These are phyloP conservation scores for Tremella fuciformis DNA, from an alignment of 768 basidiomycete genomes.

Conservation along the genomic window DNA sequence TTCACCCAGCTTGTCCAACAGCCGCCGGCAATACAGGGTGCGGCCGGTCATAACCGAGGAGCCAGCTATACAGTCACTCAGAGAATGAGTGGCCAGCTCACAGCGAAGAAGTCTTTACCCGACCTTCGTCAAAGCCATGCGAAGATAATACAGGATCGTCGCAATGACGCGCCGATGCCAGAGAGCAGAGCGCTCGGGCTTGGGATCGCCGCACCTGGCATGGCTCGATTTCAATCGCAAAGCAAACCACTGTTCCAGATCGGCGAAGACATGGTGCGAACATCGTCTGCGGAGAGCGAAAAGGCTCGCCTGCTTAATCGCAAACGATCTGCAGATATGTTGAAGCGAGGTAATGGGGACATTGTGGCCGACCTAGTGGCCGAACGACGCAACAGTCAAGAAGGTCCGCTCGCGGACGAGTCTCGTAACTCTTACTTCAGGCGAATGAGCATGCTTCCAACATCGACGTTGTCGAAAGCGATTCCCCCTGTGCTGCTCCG, in stretches of 20 bases:
- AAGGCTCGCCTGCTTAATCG: constrained; percentile 12
- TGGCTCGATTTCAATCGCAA: constrained; percentile 18
- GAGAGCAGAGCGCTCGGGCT: constrained; percentile 29
- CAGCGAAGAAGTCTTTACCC: constrained; percentile 76
- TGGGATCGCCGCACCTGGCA: constrained; percentile 28
- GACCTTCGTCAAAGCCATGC: constrained; percentile 64
- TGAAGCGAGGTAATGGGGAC: constrained; percentile 10
- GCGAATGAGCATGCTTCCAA: constrained; percentile 74
- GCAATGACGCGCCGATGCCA: constrained; percentile 21
- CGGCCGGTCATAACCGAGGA: constrained; percentile 37
- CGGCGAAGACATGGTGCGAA: constrained; percentile 1
- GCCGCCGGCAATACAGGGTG: constrained; percentile 16
- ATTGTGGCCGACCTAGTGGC: not conserved
- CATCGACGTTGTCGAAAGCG: constrained; percentile 61
- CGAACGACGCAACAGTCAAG: constrained; percentile 19
- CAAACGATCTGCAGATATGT: constrained; percentile 36
- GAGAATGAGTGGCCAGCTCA: constrained; percentile 39
- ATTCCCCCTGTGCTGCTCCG: constrained; percentile 68
- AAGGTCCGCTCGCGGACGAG: constrained; percentile 59
- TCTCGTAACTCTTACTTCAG: constrained; percentile 92
- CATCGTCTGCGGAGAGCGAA: constrained; percentile 6
- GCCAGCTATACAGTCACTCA: constrained; percentile 47
- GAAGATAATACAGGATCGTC: constrained; percentile 52
- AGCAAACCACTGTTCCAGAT: constrained; percentile 5
- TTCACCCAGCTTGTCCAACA: constrained; percentile 53